Base-by-base conservation (phyloP, 2,329 filamentous ascomycete genomes). In the Fusarium xylarioides region DNA sequence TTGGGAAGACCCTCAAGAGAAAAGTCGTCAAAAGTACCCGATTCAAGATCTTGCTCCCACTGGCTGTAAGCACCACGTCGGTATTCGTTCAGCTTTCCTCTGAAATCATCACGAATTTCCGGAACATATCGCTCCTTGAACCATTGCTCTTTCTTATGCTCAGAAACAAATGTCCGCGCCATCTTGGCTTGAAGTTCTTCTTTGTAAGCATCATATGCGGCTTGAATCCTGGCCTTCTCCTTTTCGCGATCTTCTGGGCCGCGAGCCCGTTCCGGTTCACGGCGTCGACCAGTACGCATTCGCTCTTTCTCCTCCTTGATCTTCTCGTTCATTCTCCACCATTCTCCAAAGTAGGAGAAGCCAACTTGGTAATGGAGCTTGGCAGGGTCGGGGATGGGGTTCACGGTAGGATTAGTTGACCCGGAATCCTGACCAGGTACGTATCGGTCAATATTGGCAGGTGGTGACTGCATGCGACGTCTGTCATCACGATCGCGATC, bases 111-210 rank as follows among this genome's bases (percentile, higher is more conserved):
- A 58, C 93, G 88, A 61, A 95, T 90, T 75, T 96, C 94, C 2
- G 94, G 90, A 35, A 97, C 91, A 77, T 99, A 99, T 80, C 94
- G 91, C 83, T 99, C 96, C 76, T 92, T 94, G 84, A 99, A 99
- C 96, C 96, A 99, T 80, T 99, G 95, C 81, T 99, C 96, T 47
- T 91, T 91, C 81, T 97, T 97, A 83, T 99, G 96, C 76, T 95
- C 92, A 55, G 92, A 90, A 46, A 99, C 96, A 80, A 99, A 99
- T 2, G 89, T 87, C 73, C 95, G 91, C 1, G 96, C 95, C 92
- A 97, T 95, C 80, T 91, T 92, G 8, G 88, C 90, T 77, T 92
- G 90, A 4, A 92, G 83, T 40, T 92, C 90, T 78, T 92, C 90
- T 75, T 91, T 91, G 79, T 92, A 92, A 2, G 84, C 73, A 76